Evolutionary conservation across 2,329 filamentous ascomycete species (phyloP), one percentile per base, ranked within the genome.

Genomic region (Thermoascus crustaceus): DNA sequence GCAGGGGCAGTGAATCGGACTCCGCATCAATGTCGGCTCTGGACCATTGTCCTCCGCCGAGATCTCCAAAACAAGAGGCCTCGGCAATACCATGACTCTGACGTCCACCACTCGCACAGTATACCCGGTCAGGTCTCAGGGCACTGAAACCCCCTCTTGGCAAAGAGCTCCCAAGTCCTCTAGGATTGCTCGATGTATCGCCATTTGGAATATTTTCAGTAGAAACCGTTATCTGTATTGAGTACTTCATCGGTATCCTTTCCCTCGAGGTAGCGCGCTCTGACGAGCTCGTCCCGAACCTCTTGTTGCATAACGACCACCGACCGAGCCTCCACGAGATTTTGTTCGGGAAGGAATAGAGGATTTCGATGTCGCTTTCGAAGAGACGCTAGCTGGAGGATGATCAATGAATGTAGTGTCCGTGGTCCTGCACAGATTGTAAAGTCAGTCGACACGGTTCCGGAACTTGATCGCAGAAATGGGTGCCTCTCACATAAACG

Each of bases 351-450:
- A 39, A 27, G 50, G 34, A 21, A 47, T 44, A n/a, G 55, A 36
- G 29, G 53, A 52, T 39, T 49, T 61, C 10, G 60, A 44, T 0
- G 54, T 56, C 2, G 60, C 54, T 49, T 72, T 75, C 19, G 64
- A 68, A 23, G 71, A 73, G 4, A 52, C 41, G 9, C 53, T 57
- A 32, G 60, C 63, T 3, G 73, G 72, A 5, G 87, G 88, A 50
- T 94, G 85, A 21, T 94, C 86, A 37, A 94, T 78, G 53, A 94
- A 95, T 1, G 85, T 85, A 4, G 82, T 93, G 54, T 94, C 87
- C 7, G 85, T 94, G 16, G 88, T 94, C 72, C 84, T 89, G 47
- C 4, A 44, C 18, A 7, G 14, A 17, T 18, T 32, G n/a, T n/a
- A n/a, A 27, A 33, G 29, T 8, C 4, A 34, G 20, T 10, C 2